These are phyloP conservation scores for Jackrogersella multiformis DNA, from an alignment of 495 filamentous ascomycete species.

Conservation along the genomic window DNA sequence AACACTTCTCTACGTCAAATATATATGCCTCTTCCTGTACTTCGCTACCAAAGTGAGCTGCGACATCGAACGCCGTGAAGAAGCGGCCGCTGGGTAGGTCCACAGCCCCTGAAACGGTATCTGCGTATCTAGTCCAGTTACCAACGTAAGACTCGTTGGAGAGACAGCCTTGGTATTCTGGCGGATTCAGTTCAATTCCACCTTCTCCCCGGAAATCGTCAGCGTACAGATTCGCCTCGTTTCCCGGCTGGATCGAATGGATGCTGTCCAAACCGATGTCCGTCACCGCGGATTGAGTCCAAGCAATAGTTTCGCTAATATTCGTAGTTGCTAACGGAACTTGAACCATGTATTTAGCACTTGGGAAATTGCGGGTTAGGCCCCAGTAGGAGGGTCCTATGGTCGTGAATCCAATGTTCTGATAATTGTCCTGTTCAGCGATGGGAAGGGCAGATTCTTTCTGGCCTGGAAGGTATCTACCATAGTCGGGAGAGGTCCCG, in stretches of 20 bases:
- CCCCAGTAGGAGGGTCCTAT: conserved; percentile 45
- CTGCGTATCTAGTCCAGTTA: conserved; percentile 42
- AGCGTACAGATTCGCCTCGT: conserved; percentile 44
- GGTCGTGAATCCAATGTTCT: conserved; percentile 42
- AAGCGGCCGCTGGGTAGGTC: conserved; percentile 28
- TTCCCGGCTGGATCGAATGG: conserved; percentile 45
- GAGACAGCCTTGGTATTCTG: conserved; percentile 43
- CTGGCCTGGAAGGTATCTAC: conserved; percentile 42
- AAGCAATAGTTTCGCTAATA: conserved; percentile 43
- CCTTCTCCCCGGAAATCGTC: conserved; percentile 33
- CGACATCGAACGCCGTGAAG: conserved; percentile 44
- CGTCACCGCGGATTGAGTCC: conserved; percentile 40
- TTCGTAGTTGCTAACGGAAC: conserved; percentile 46
- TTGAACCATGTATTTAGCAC: conserved; percentile 43
- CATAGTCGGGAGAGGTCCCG: conserved; percentile 45
- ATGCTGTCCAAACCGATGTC: conserved; percentile 38
- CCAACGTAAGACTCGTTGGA: conserved; percentile 44
- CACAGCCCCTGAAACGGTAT: conserved; percentile 33
- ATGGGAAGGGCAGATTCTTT: conserved; percentile 38
- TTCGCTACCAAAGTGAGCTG: conserved; percentile 29
- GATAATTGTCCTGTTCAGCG: conserved; percentile 44
- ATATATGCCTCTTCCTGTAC: conserved; percentile 27
- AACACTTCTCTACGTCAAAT: conserved; percentile 41
- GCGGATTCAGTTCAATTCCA: conserved; percentile 40
- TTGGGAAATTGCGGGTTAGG: conserved; percentile 38